phyloP scores from a whole-genome alignment of 257 asterid genomes.

The Solanum lycopersicoides region DNA sequence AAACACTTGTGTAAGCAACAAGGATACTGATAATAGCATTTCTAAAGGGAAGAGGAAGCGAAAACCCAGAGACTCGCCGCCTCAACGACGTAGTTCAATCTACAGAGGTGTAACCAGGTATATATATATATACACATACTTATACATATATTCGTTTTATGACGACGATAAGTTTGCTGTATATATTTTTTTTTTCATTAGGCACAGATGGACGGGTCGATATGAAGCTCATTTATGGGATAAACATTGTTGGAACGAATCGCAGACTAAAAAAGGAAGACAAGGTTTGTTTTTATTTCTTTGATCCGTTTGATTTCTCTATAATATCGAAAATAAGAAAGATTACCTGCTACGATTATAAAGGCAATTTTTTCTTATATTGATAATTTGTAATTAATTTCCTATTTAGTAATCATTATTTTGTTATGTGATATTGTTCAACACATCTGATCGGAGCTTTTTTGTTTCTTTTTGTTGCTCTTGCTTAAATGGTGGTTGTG shows the following conservation, averaged over 20 bases:
- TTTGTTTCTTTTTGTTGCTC: neutral
- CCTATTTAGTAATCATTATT: neutral
- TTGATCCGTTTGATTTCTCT: neutral
- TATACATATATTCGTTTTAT: neutral
- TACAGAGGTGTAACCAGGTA: slow-evolving; percentile 95
- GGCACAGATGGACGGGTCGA: slow-evolving; percentile 98
- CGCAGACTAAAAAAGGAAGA: slow-evolving; percentile 92
- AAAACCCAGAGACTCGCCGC: slow-evolving; percentile 65
- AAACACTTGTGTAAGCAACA: neutral
- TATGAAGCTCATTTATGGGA: slow-evolving; percentile 99
- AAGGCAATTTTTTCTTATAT: neutral
- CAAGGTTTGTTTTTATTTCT: slow-evolving; percentile 12
- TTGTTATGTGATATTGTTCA: neutral
- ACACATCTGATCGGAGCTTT: neutral
- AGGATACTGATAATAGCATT: neutral
- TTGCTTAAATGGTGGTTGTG: slow-evolving; percentile 20
- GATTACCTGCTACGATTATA: neutral
- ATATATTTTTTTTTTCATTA: neutral
- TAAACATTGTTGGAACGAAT: slow-evolving; percentile 87
- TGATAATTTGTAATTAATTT: neutral
- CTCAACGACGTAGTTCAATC: slow-evolving; percentile 80
- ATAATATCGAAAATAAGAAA: neutral
- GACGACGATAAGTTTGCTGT: neutral
- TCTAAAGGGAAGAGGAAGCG: slow-evolving; percentile 39
- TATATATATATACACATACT: neutral